Evolutionary conservation across 2,329 filamentous ascomycete species (phyloP).

Genomic region (Teratosphaeria gauchensis): DNA sequence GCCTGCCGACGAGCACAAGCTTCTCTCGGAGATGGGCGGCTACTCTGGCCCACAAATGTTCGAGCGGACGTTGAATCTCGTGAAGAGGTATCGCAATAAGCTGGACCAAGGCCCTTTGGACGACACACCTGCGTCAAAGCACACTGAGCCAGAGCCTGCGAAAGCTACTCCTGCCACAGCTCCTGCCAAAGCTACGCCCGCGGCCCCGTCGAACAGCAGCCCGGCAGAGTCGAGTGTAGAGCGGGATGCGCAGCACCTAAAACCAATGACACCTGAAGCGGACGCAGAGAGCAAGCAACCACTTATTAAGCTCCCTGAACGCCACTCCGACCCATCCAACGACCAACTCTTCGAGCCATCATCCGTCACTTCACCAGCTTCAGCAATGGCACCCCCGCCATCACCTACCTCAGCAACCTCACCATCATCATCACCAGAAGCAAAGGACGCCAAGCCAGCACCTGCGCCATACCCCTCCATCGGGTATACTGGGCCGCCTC

Average conservation of each 20-base stretch:
- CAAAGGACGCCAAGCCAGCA: background rate
- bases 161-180: background rate
- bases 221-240: constrained; percentile 16
- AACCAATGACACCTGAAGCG: constrained; percentile 19
- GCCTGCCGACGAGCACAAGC: constrained; percentile 51
- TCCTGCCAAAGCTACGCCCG: background rate
- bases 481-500: constrained; percentile 1
- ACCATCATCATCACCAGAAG: background rate
- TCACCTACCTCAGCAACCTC: background rate
- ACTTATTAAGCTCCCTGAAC: constrained; percentile 22
- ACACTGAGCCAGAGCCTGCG: constrained; percentile 1
- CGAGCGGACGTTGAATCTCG: constrained; percentile 65
- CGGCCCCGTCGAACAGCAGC: background rate
- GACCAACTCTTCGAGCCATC: constrained; percentile 2
- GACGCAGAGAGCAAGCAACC: constrained; percentile 20
- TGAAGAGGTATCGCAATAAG: constrained; percentile 60
- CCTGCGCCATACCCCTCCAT: constrained; percentile 1
- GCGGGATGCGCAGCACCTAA: constrained; percentile 23
- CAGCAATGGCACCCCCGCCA: constrained; percentile 2
- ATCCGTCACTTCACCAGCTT: background rate
- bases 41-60: constrained; percentile 90
- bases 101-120: constrained; percentile 36
- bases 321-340: constrained; percentile 13
- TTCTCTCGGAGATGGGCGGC: constrained; percentile 69
- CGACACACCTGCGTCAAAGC: background rate